A percentile compares a stretch with the other conserved stretches of the same genome.
Evolutionary conservation across 192 early-diverging fungal genomes (phyloP).

Genomic region (Coemansia sp.): DNA sequence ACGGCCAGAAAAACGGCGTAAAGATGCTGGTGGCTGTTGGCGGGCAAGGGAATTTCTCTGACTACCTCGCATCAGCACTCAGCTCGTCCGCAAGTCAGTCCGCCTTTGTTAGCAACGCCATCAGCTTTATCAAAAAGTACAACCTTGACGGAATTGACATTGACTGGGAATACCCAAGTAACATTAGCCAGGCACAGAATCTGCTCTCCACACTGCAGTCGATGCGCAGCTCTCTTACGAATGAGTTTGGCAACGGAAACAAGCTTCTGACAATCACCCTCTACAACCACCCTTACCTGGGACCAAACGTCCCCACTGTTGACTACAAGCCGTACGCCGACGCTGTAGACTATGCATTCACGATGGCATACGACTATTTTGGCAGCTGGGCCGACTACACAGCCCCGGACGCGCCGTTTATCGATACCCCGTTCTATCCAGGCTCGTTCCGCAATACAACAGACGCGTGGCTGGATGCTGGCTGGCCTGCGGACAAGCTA

Average conservation of each 20-base stretch:
- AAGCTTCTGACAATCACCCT: slow-evolving; percentile 70
- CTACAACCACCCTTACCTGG: slow-evolving; percentile 63
- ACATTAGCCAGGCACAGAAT: slow-evolving; percentile 59
- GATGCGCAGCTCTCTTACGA: slow-evolving; percentile 57
- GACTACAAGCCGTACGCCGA: slow-evolving; percentile 62
- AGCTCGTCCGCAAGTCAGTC: slow-evolving; percentile 57
- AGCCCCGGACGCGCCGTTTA: slow-evolving; percentile 50
- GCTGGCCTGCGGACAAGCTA: slow-evolving; percentile 64
- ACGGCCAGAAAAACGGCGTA: slow-evolving; percentile 40
- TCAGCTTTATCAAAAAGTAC: slow-evolving; percentile 57
- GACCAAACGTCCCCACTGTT: slow-evolving; percentile 55
- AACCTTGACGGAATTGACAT: slow-evolving; percentile 74
- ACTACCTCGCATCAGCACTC: slow-evolving; percentile 58
- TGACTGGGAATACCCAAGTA: slow-evolving; percentile 72
- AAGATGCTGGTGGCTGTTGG: slow-evolving; percentile 71
- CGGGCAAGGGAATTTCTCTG: slow-evolving; percentile 68
- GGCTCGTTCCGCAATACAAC: slow-evolving; percentile 57
- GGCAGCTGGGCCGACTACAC: slow-evolving; percentile 66
- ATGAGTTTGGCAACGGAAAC: slow-evolving; percentile 48
- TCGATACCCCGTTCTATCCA: slow-evolving; percentile 44
- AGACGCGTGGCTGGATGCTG: slow-evolving; percentile 59
- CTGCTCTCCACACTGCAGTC: slow-evolving; percentile 61
- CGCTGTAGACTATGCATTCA: slow-evolving; percentile 64
- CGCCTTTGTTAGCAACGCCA: slow-evolving; percentile 58
- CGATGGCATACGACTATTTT: slow-evolving; percentile 73